A percentile compares a stretch with the other conserved stretches of the same genome.
Evolutionary conservation across 371 early-diverging fungal genomes (phyloP).

Genomic region (Gilbertella persicaria): DNA sequence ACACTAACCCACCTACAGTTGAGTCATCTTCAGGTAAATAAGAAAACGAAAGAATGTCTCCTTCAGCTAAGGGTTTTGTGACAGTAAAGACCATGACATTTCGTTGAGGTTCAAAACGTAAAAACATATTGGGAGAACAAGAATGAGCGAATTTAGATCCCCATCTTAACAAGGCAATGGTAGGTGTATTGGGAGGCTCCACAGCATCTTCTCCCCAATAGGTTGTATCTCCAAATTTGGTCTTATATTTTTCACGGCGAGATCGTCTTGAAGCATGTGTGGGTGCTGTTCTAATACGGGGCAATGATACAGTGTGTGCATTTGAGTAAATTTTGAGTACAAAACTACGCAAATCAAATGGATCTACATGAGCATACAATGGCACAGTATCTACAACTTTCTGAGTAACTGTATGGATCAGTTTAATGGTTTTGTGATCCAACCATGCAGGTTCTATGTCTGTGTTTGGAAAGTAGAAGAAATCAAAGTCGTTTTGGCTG

Average conservation of each 20-base stretch:
- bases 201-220: constrained; percentile 23
- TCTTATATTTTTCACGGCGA: constrained; percentile 27
- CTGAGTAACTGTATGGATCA: constrained; percentile 21
- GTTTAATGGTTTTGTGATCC: constrained; percentile 33
- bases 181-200: constrained; percentile 17
- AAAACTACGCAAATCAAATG: constrained; percentile 28
- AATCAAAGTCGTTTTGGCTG: constrained; percentile 30
- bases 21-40: constrained; percentile 51
- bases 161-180: constrained; percentile 44
- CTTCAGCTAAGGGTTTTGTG: constrained; percentile 29
- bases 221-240: constrained; percentile 25
- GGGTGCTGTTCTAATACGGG: constrained; percentile 22
- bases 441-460: constrained; percentile 14
- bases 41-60: constrained; percentile 41
- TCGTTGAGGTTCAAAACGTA: constrained; percentile 38
- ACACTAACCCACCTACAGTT: constrained; percentile 42
- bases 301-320: constrained; percentile 46
- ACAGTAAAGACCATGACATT: constrained; percentile 44
- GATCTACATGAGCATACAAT: constrained; percentile 29
- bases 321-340: constrained; percentile 54
- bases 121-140: constrained; percentile 50
- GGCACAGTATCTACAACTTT: constrained; percentile 21
- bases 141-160: constrained; percentile 53
- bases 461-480: constrained; percentile 44
- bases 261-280: constrained; percentile 31